These are phyloP conservation scores for Debaryomycetaceae sp. DNA, from an alignment of 1,139 yeast genomes.

Conservation along the genomic window DNA sequence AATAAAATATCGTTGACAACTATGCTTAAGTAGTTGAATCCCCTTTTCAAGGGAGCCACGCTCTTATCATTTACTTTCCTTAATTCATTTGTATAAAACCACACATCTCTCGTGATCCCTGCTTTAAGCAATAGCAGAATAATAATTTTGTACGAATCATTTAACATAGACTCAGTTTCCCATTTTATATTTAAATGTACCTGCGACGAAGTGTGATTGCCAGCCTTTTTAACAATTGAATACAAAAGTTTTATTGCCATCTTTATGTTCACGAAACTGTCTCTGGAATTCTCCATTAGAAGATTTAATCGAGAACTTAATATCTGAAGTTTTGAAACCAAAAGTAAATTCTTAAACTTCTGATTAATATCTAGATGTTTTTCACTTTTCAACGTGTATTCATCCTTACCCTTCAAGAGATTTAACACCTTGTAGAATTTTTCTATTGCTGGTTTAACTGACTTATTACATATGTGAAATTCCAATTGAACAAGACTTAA, in stretches of 20 bases:
- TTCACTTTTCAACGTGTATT: constrained; percentile 21
- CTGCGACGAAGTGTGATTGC: constrained; percentile 18
- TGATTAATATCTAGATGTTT: constrained; percentile 16
- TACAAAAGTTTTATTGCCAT: constrained; percentile 40
- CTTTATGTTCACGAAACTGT: constrained; percentile 29
- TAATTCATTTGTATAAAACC: constrained; percentile 49
- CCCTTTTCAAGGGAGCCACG: constrained; percentile 27
- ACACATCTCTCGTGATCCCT: constrained; percentile 55
- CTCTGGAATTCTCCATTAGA: constrained; percentile 12
- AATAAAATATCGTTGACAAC: constrained; percentile 13
- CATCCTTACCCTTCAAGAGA: constrained; percentile 25
- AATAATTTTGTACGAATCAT: constrained; percentile 31
- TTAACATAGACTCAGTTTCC: constrained; percentile 29
- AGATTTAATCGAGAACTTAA: constrained; percentile 22
- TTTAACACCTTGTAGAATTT: constrained; percentile 21
- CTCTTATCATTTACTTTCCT: constrained; percentile 27
- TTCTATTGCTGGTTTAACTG: constrained; percentile 16
- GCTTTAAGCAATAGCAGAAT: constrained; percentile 36
- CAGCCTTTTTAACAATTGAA: constrained; percentile 38
- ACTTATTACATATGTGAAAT: constrained; percentile 15
- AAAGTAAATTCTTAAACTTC: constrained; percentile 31
- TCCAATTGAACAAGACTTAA: constrained; percentile 35
- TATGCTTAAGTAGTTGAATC: constrained; percentile 20
- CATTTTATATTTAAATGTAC: constrained; percentile 29
- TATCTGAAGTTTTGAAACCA: constrained; percentile 34